Percentiles rank a stretch among this genome's conserved stretches.
phyloP scores from a whole-genome alignment of 2,329 filamentous ascomycete species.

The Endoconidiophora polonica region DNA sequence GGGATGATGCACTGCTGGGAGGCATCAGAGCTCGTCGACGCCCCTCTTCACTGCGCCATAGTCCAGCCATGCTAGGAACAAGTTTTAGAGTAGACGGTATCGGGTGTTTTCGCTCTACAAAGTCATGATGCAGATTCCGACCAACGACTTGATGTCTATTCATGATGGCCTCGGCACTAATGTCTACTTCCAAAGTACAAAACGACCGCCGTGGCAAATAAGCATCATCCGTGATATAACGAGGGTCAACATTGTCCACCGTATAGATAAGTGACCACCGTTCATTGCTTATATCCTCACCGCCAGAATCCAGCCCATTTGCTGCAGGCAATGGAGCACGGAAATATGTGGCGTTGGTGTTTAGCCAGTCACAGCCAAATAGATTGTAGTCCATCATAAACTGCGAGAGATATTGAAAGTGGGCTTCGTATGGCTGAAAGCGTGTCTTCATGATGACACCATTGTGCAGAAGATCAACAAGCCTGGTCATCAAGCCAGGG shows the following conservation, averaged over 20 bases:
- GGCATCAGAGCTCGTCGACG: conserved; percentile 40
- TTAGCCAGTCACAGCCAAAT: conserved; percentile 59
- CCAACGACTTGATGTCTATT: conserved; percentile 64
- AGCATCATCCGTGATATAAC: conserved; percentile 36
- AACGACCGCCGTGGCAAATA: conserved; percentile 65
- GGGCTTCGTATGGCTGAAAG: conserved; percentile 87
- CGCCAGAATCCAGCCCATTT: conserved; percentile 38
- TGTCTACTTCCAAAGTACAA: conserved; percentile 77
- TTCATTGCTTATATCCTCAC: conserved; percentile 63
- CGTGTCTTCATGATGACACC: conserved; percentile 69
- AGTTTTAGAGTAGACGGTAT: conserved; percentile 55
- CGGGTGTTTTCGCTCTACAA: conserved; percentile 54
- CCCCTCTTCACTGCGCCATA: conserved; percentile 82
- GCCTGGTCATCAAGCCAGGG: conserved; percentile 67
- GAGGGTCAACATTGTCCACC: conserved; percentile 20
- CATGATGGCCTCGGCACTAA: conserved; percentile 73
- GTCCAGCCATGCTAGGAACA: conserved; percentile 80
- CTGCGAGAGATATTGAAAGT: conserved; percentile 80
- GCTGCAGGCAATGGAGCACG: conserved; percentile 57
- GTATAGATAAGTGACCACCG: conserved; percentile 45
- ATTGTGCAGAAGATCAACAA: conserved; percentile 74
- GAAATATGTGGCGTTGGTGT: conserved; percentile 56
- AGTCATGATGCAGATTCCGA: conserved; percentile 72
- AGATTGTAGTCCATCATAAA: conserved; percentile 99
- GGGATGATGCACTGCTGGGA: conserved; percentile 21